phyloP scores from a whole-genome alignment of 2,329 filamentous ascomycete genomes.

The Apiospora phragmitis region DNA sequence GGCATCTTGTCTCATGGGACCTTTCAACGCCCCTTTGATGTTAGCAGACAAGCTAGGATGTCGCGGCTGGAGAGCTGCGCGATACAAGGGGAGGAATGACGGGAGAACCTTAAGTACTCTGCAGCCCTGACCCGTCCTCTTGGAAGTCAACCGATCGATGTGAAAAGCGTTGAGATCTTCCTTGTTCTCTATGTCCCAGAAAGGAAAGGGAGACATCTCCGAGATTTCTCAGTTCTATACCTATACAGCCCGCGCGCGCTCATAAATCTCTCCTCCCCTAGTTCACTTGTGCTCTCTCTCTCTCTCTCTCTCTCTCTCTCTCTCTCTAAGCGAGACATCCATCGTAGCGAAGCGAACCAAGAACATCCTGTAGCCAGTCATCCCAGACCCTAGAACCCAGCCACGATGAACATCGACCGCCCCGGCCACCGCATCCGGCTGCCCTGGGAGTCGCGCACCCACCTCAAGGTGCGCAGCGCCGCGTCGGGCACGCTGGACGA shows the following conservation, averaged over 20 bases:
- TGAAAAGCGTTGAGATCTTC: neutral
- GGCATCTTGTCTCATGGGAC: neutral
- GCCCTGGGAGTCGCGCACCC: constrained; percentile 8
- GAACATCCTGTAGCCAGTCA: neutral
- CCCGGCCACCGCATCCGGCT: constrained; percentile 11
- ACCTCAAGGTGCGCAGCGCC: neutral
- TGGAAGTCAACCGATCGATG: neutral
- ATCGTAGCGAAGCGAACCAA: neutral
- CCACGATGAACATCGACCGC: constrained; percentile 14
- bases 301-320: neutral
- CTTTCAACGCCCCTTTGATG: neutral
- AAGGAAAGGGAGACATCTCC: neutral
- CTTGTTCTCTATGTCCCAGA: neutral
- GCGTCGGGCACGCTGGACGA: neutral
- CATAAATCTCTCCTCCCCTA: neutral
- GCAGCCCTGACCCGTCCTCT: neutral
- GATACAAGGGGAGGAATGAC: neutral
- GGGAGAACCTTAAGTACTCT: neutral
- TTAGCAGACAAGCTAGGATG: neutral
- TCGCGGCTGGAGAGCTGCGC: neutral
- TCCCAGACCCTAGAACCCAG: neutral
- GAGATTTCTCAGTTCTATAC: neutral
- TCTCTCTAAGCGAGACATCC: neutral
- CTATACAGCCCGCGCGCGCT: neutral
- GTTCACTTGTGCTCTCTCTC: neutral